These are phyloP conservation scores for Chlorella sorokiniana DNA, from an alignment of 139 green algal species.

Conservation along the genomic window DNA sequence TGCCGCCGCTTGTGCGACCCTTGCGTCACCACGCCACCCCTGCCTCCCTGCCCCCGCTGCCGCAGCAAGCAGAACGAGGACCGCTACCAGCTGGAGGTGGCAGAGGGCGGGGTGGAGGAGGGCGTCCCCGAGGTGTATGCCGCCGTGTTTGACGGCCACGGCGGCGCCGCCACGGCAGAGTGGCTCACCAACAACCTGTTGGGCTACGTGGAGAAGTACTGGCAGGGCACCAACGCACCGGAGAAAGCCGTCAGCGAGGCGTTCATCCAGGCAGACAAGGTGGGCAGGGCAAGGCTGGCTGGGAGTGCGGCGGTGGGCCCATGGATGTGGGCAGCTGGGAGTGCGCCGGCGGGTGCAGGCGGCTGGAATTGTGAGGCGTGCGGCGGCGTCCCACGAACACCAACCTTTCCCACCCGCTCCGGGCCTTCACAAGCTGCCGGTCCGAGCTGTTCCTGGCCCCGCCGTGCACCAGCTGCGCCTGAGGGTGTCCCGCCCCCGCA, in stretches of 20 bases:
- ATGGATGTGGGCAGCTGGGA: too few relatives aligned
- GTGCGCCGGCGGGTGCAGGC: too few relatives aligned
- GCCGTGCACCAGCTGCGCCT: not conserved
- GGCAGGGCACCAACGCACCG: conserved; percentile 39
- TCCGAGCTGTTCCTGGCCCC: too few relatives aligned
- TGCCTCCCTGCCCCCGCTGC: not conserved
- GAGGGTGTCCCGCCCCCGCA: not conserved
- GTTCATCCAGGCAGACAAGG: conserved; percentile 53
- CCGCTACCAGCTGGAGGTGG: conserved; percentile 24
- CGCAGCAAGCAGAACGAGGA: conserved; percentile 51
- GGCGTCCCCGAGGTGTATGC: conserved; percentile 39
- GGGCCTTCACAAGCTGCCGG: too few relatives aligned
- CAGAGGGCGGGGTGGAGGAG: not conserved
- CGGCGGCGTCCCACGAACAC: not conserved
- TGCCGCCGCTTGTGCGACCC: not conserved
- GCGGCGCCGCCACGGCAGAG: conserved; percentile 70
- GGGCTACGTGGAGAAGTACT: conserved; percentile 60
- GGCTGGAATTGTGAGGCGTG: too few relatives aligned
- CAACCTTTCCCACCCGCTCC: too few relatives aligned
- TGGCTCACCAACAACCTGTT: conserved; percentile 77
- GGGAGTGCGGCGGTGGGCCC: not conserved
- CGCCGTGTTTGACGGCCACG: conserved; percentile 62
- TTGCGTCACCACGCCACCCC: not conserved
- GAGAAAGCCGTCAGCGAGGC: conserved; percentile 51
- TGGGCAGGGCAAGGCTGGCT: not conserved